A percentile compares a stretch with the other conserved stretches of the same genome.
Conservation (phyloP, 805 yeast species). For the Metschnikowia arizonensis region DNA sequence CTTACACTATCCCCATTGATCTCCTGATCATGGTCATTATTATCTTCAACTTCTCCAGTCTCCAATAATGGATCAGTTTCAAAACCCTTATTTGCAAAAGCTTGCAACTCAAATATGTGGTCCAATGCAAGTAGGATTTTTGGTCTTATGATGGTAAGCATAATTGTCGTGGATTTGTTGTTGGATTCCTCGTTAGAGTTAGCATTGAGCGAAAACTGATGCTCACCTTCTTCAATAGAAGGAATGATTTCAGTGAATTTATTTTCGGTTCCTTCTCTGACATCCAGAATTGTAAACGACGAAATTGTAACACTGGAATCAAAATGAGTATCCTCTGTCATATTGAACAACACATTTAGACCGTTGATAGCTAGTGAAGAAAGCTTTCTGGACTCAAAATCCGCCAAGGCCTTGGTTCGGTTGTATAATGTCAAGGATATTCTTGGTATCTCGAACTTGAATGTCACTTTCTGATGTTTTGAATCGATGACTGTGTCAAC, state of each 20-base stretch:
- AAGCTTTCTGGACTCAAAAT: constrained; percentile 34
- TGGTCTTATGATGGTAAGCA: constrained; percentile 75
- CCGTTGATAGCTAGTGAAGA: constrained; percentile 51
- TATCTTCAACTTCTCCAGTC: constrained; percentile 17
- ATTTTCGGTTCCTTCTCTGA: constrained; percentile 57
- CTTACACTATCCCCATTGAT: constrained; percentile 1
- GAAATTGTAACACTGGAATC: constrained; percentile 59
- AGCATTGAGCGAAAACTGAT: constrained; percentile 66
- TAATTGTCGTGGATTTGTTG: constrained; percentile 41
- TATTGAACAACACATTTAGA: constrained; percentile 46
- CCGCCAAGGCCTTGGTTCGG: constrained; percentile 36
- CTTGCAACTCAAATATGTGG: constrained; percentile 71
- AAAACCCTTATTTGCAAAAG: constrained; percentile 53
- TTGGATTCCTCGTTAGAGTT: constrained; percentile 39
- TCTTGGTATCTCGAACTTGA: constrained; percentile 57
- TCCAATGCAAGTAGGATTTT: constrained; percentile 79
- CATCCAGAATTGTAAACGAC: constrained; percentile 76
- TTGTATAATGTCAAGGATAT: constrained; percentile 60
- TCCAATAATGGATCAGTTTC: constrained; percentile 19
- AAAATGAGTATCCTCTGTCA: constrained; percentile 53
- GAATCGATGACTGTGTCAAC: constrained; percentile 16
- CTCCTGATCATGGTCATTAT: too few relatives aligned
- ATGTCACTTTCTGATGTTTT: constrained; percentile 37
- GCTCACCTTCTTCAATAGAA: constrained; percentile 50
- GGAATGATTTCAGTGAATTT: constrained; percentile 82